Evolutionary conservation across 1,284 basidiomycete species (phyloP).

Genomic region (Naganishia cerealis): DNA sequence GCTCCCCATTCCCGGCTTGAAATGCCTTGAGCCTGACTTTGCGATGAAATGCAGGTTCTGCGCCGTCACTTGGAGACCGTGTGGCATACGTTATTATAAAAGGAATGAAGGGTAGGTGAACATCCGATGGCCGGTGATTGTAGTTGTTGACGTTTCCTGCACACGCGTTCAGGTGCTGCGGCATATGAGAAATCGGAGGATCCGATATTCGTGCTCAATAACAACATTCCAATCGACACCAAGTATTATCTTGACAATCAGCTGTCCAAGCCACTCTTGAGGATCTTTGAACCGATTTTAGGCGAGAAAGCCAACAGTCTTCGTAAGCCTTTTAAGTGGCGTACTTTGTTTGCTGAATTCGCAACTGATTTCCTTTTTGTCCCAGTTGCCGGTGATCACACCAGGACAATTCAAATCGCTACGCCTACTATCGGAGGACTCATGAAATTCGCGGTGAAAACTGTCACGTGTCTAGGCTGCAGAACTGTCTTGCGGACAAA

Average conservation of each 20-base stretch:
- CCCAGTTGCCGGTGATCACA: constrained; percentile 87
- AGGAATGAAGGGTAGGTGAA: constrained; percentile 73
- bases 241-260: constrained; percentile 96
- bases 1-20: constrained; percentile 26
- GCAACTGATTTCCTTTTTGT: constrained; percentile 26
- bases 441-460: constrained; percentile 96
- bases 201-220: constrained; percentile 89
- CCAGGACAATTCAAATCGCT: constrained; percentile 86
- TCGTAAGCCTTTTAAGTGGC: constrained; percentile 59
- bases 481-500: constrained; percentile 76
- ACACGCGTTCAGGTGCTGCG: constrained; percentile 69
- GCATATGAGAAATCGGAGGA: constrained; percentile 97
- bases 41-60: constrained; percentile 63
- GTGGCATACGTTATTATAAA: constrained; percentile 97
- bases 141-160: background rate
- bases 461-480: constrained; percentile 86
- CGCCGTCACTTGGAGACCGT: constrained; percentile 87
- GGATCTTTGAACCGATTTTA: constrained; percentile 95
- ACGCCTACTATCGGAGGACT: constrained; percentile 89
- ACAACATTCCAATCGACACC: constrained; percentile 94
- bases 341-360: background rate
- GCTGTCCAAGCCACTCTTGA: constrained; percentile 87
- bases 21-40: background rate
- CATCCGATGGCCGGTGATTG: background rate
- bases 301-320: constrained; percentile 83